Evolutionary conservation across 768 basidiomycete genomes (phyloP).

Genomic region (Rubroboletus satanas): DNA sequence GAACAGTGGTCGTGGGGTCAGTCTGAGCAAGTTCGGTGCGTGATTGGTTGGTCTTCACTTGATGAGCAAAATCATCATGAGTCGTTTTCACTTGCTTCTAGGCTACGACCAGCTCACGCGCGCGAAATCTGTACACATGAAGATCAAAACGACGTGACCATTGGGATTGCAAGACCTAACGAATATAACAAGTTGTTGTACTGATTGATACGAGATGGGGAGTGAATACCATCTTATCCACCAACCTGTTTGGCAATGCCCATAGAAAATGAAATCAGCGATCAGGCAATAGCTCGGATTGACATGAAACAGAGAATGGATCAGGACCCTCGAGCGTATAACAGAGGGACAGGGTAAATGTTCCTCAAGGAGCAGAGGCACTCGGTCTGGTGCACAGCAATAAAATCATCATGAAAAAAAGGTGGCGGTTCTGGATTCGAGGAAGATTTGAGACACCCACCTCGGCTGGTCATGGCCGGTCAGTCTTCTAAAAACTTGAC

Average conservation of each 20-base stretch:
- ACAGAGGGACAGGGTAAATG: conserved; percentile 28
- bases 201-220: not conserved
- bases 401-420: conserved; percentile 26
- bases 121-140: conserved; percentile 80
- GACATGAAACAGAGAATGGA: not conserved
- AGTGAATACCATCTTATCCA: not conserved
- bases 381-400: conserved; percentile 38
- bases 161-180: no score
- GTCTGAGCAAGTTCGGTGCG: conserved; percentile 84
- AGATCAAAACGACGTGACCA: conserved; percentile 50
- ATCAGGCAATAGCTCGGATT: conserved; percentile 1
- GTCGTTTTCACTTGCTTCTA: conserved; percentile 25
- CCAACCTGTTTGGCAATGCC: not conserved
- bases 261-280: not conserved
- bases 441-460: not conserved
- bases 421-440: not conserved
- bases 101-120: conserved; percentile 85
- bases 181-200: not conserved
- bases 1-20: conserved; percentile 87
- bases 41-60: not conserved
- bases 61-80: conserved; percentile 1
- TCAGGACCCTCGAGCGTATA: conserved; percentile 37
- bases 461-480: not conserved
- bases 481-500: not conserved
- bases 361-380: conserved; percentile 33